Conservation (phyloP, 768 basidiomycete genomes). For the Serpula lacrymans region DNA sequence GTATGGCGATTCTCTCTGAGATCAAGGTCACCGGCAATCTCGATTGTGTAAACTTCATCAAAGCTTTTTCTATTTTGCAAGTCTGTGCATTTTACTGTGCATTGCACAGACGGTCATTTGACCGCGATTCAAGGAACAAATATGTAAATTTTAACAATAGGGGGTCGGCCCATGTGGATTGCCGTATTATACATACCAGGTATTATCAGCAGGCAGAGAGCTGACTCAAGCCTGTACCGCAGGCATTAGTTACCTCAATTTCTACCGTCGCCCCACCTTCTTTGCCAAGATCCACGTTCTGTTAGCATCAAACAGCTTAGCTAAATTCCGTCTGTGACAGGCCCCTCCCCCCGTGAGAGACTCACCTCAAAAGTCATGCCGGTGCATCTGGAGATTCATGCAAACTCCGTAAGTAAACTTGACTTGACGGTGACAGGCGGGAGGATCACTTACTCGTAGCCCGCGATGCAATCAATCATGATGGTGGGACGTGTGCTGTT, state of each 20-base stretch:
- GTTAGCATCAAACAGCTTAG: slow-evolving; percentile 10
- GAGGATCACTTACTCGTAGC: slow-evolving; percentile 16
- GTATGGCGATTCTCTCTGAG: too few relatives aligned
- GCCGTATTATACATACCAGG: too few relatives aligned
- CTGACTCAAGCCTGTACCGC: slow-evolving; percentile 12
- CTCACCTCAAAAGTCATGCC: slow-evolving; percentile 3
- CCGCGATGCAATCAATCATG: slow-evolving; percentile 18
- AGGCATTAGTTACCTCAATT: slow-evolving; percentile 16
- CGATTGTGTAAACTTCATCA: too few relatives aligned
- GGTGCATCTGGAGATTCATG: not conserved
- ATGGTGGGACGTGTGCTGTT: slow-evolving; percentile 19
- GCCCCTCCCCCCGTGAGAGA: not conserved
- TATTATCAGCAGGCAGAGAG: too few relatives aligned
- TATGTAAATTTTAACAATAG: too few relatives aligned
- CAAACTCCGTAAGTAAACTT: not conserved
- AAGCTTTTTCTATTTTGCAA: too few relatives aligned
- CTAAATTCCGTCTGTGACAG: not conserved
- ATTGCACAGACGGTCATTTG: too few relatives aligned
- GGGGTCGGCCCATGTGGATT: too few relatives aligned
- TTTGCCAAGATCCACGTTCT: slow-evolving; percentile 3
- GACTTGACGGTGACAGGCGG: not conserved
- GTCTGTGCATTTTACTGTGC: too few relatives aligned
- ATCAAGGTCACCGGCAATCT: too few relatives aligned
- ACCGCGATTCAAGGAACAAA: too few relatives aligned
- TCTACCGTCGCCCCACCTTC: slow-evolving; percentile 8